Evolutionary conservation across 2,329 filamentous ascomycete genomes (phyloP).

Genomic region (Nigrospora osmanthi): DNA sequence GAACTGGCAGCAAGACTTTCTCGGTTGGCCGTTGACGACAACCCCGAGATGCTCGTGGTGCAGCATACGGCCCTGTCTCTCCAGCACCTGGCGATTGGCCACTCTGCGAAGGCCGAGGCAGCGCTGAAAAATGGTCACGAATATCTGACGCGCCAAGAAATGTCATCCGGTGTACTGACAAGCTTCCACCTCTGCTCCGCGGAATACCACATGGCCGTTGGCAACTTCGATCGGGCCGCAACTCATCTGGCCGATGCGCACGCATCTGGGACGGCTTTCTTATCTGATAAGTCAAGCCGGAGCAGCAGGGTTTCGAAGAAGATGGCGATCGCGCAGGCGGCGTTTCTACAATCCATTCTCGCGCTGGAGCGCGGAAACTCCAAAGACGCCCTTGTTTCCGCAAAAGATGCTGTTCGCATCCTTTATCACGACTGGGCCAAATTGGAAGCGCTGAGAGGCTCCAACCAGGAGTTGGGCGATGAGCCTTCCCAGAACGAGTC

Average conservation of each 20-base stretch:
- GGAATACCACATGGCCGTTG: conserved; percentile 65
- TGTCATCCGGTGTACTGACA: conserved; percentile 32
- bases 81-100: conserved; percentile 46
- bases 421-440: conserved; percentile 49
- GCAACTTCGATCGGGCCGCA: conserved; percentile 54
- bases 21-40: conserved; percentile 20
- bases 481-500: conserved; percentile 17
- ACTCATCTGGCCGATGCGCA: conserved; percentile 32
- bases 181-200: conserved; percentile 63
- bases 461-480: conserved; percentile 7
- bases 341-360: conserved; percentile 57
- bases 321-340: conserved; percentile 48
- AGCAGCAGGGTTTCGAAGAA: conserved; percentile 37
- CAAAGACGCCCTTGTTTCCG: conserved; percentile 48
- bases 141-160: conserved; percentile 32
- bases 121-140: conserved; percentile 51
- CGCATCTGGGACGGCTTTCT: conserved; percentile 20
- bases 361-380: conserved; percentile 54
- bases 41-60: conserved; percentile 31
- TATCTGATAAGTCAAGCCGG: conserved; percentile 14
- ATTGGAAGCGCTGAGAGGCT: conserved; percentile 31
- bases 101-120: conserved; percentile 39
- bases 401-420: conserved; percentile 48
- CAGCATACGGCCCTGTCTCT: conserved; percentile 40
- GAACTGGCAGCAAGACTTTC: conserved; percentile 38